Evolutionary conservation across 2,329 filamentous ascomycete species (phyloP).

Genomic region (Fusarium ramigenum): DNA sequence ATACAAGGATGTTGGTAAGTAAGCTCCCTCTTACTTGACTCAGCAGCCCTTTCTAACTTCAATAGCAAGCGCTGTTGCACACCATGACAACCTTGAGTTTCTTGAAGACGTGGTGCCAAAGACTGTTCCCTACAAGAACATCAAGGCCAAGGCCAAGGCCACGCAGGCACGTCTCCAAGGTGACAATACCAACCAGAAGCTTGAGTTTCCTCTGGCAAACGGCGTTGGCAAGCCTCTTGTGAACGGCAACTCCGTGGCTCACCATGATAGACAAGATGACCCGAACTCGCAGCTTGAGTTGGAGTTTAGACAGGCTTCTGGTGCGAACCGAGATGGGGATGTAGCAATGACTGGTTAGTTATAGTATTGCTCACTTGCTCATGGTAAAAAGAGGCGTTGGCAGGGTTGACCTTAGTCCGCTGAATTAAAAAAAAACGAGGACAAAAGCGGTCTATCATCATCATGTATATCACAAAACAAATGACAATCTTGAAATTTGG

Average conservation of each 20-base stretch:
- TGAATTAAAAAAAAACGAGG: neutral
- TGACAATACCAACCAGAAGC: slow-evolving; percentile 50
- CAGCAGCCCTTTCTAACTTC: slow-evolving; percentile 2
- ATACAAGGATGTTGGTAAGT: slow-evolving; percentile 88
- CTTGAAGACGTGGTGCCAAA: slow-evolving; percentile 89
- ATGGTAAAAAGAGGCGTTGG: neutral
- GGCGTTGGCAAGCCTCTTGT: slow-evolving; percentile 43
- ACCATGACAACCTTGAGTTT: slow-evolving; percentile 95
- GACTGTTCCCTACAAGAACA: slow-evolving; percentile 81
- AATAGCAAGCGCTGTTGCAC: slow-evolving; percentile 82
- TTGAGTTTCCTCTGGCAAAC: slow-evolving; percentile 35
- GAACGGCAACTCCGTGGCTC: slow-evolving; percentile 43
- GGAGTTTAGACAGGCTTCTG: slow-evolving; percentile 61
- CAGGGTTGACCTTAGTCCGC: neutral
- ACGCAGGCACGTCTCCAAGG: slow-evolving; percentile 56
- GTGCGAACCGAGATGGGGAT: slow-evolving; percentile 57
- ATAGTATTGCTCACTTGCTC: neutral
- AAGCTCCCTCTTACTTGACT: neutral
- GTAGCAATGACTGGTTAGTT: slow-evolving; percentile 67
- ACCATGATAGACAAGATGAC: slow-evolving; percentile 49
- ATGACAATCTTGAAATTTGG: neutral
- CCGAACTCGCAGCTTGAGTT: slow-evolving; percentile 64
- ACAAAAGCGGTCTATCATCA: neutral
- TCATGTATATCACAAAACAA: neutral
- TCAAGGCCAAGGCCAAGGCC: slow-evolving; percentile 70